Percentiles rank a stretch among this genome's conserved stretches.
These are phyloP conservation scores for Microascus cirrosus DNA, from an alignment of 2,329 filamentous ascomycete species.

Conservation along the genomic window DNA sequence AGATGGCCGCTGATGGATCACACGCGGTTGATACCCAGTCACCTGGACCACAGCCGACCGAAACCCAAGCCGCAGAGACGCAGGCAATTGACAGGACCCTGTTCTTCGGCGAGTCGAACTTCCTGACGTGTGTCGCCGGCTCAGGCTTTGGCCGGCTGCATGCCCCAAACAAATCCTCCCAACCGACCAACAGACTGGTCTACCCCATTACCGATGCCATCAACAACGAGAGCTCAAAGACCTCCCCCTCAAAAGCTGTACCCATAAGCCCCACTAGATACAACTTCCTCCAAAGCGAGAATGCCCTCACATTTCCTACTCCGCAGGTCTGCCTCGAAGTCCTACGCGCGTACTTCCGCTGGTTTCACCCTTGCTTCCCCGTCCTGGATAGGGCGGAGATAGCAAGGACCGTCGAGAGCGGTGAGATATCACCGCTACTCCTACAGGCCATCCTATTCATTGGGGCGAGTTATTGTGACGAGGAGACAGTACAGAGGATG, in stretches of 20 bases:
- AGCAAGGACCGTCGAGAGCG: constrained; percentile 22
- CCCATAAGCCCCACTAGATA: constrained; percentile 19
- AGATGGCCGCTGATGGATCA: too few relatives aligned
- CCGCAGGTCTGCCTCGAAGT: constrained; percentile 26
- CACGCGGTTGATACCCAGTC: too few relatives aligned
- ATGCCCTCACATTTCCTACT: constrained; percentile 31
- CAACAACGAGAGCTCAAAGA: constrained; percentile 17
- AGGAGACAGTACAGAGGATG: constrained; percentile 29
- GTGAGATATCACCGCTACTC: constrained; percentile 34
- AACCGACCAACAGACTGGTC: neutral
- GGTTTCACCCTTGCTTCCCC: constrained; percentile 46
- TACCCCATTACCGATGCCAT: constrained; percentile 10
- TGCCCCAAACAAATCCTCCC: constrained; percentile 17
- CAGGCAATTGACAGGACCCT: constrained; percentile 1
- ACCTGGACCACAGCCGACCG: neutral
- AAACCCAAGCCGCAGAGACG: neutral
- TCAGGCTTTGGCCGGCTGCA: constrained; percentile 22
- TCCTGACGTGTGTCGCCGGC: neutral
- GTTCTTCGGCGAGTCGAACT: constrained; percentile 34
- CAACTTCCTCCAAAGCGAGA: constrained; percentile 7
- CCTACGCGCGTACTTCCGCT: constrained; percentile 40
- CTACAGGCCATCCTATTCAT: constrained; percentile 43
- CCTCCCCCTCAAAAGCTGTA: constrained; percentile 16
- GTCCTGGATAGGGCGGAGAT: constrained; percentile 35
- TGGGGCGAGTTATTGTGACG: constrained; percentile 39